phyloP scores from a whole-genome alignment of 1,139 yeast species.

The Williopsis jadinii region DNA sequence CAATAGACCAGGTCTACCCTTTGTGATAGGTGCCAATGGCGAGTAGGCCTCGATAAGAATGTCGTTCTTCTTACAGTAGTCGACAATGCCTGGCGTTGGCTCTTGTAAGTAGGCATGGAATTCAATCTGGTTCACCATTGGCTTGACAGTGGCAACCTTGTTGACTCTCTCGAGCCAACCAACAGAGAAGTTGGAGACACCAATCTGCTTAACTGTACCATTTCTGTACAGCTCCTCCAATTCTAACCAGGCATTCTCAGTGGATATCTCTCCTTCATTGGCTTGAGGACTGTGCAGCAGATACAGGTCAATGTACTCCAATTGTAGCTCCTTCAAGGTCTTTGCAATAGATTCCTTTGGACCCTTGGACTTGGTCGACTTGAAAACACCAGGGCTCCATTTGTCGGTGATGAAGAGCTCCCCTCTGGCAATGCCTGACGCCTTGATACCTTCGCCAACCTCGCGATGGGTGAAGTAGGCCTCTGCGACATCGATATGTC shows the following conservation, averaged over 20 bases:
- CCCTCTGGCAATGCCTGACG: slow-evolving; percentile 35
- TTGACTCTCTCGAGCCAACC: slow-evolving; percentile 46
- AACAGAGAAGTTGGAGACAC: slow-evolving; percentile 69
- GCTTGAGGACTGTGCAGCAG: slow-evolving; percentile 81
- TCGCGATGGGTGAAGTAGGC: slow-evolving; percentile 46
- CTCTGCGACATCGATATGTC: slow-evolving; percentile 56
- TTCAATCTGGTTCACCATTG: slow-evolving; percentile 70
- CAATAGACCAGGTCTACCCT: slow-evolving; percentile 34
- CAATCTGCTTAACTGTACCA: slow-evolving; percentile 61
- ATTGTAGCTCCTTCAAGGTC: slow-evolving; percentile 56
- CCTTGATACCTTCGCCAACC: slow-evolving; percentile 46
- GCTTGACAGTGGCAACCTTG: slow-evolving; percentile 44
- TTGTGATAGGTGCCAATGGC: slow-evolving; percentile 69
- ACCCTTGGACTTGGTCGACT: slow-evolving; percentile 51
- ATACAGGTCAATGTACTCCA: slow-evolving; percentile 78
- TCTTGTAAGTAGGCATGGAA: slow-evolving; percentile 73
- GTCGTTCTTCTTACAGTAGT: slow-evolving; percentile 44
- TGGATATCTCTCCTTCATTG: slow-evolving; percentile 39
- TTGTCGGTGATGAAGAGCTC: slow-evolving; percentile 37
- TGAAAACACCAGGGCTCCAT: slow-evolving; percentile 10
- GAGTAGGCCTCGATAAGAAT: slow-evolving; percentile 69
- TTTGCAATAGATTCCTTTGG: slow-evolving; percentile 52
- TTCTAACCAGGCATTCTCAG: slow-evolving; percentile 50
- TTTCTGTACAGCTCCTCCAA: slow-evolving; percentile 61
- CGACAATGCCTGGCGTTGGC: slow-evolving; percentile 40